A percentile compares a stretch with the other conserved stretches of the same genome.
phyloP scores from a whole-genome alignment of 306 rosid species.

The Lablab purpureus region DNA sequence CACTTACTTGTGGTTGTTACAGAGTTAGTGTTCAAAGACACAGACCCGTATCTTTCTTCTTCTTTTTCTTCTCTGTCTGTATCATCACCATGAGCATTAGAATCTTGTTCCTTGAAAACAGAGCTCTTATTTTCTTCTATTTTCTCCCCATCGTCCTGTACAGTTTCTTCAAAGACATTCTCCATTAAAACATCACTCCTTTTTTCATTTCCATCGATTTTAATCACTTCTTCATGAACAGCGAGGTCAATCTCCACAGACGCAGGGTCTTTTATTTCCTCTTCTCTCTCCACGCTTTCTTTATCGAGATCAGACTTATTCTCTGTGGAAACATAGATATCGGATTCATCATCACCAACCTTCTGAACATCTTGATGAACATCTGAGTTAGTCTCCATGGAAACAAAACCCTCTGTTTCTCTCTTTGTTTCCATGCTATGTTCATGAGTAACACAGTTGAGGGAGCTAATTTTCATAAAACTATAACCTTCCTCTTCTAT shows the following conservation, averaged over 20 bases:
- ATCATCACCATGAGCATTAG: background rate
- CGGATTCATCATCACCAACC: constrained; percentile 31
- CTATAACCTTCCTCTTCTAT: constrained; percentile 32
- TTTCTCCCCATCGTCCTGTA: background rate
- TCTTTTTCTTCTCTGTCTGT: constrained; percentile 36
- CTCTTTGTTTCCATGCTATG: constrained; percentile 22
- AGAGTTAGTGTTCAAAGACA: constrained; percentile 35
- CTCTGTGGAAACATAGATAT: constrained; percentile 23
- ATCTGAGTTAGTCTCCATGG: constrained; percentile 25
- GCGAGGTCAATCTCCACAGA: constrained; percentile 10
- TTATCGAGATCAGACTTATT: background rate
- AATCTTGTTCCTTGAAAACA: constrained; percentile 1
- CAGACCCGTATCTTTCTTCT: constrained; percentile 31
- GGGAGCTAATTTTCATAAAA: constrained; percentile 25
- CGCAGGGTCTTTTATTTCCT: constrained; percentile 23
- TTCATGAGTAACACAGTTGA: background rate
- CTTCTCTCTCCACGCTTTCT: background rate
- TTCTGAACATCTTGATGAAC: background rate
- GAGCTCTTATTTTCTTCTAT: constrained; percentile 9
- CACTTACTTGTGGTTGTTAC: constrained; percentile 51
- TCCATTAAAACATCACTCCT: constrained; percentile 23
- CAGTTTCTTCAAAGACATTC: background rate
- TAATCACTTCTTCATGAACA: background rate
- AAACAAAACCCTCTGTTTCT: constrained; percentile 32
- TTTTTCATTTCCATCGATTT: constrained; percentile 39